Evolutionary conservation across 2,329 filamentous ascomycete genomes (phyloP), one percentile per base, ranked within the genome.

Genomic region (Fusarium succisae): DNA sequence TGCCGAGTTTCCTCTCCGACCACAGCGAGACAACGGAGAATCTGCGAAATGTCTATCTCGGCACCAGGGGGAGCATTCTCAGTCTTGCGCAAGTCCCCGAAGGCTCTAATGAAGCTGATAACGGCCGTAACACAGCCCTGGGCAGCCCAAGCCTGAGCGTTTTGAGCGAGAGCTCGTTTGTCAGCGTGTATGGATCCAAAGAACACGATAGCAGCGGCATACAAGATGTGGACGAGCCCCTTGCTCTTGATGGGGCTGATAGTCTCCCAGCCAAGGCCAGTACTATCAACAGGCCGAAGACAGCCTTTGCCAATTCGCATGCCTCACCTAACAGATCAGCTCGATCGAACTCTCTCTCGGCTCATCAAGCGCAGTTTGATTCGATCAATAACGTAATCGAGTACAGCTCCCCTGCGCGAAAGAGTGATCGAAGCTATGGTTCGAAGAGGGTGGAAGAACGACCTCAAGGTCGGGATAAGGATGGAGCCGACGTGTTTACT

Each of bases 1-100:
- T 92, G 89, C 90, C 90, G 3, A 92, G 90, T 66, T 92, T 92
- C 73, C 76, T 92, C 14, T 91, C 90, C 0, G 90, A 92, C 24
- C 83, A 81, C 37, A 91, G 85, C 75, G 88, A 88, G 69, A 87
- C 86, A 26, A 90, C 90, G 0, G 89, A 91, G 76, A 91, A 90
- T 66, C 81, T 92, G 57, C 86, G 90, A 57, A 90, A 87, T 64
- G 86, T 91, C 13, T 91, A 91, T 59, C 82, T 91, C 7, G 86
- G 86, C 35, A 82, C 82, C 14, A 84, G 82, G 39, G 84, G 82
- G 28, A 91, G 88, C 74, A 78, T 87, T 11, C 75, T 86, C 30
- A 89, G 86, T 68, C 79, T 91, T 32, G 85, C 87, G 3, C 85
- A 85, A 26, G 79, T 87, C 39, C 82, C 82, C 0, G 87, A 88